A percentile compares a stretch with the other conserved stretches of the same genome.
phyloP scores from a whole-genome alignment of 768 basidiomycete genomes.

The Hericium coralloides region DNA sequence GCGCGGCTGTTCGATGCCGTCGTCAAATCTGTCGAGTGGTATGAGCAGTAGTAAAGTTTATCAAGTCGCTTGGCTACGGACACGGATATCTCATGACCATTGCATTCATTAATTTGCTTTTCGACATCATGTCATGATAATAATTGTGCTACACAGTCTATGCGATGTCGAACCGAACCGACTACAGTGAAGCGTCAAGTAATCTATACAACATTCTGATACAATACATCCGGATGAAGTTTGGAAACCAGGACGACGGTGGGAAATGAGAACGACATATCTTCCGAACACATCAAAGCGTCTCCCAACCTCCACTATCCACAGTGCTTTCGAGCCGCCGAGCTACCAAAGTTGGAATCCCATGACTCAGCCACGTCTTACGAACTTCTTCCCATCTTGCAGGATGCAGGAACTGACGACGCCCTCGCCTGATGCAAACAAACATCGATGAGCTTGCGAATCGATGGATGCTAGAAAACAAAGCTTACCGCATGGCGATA shows the following conservation, averaged over 20 bases:
- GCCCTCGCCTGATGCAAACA: conserved; percentile 54
- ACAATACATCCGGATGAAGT: not conserved
- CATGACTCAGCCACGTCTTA: conserved; percentile 84
- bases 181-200: not conserved
- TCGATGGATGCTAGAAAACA: not conserved
- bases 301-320: conserved; percentile 93
- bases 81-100: no score
- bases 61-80: no score
- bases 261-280: not conserved
- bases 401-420: conserved; percentile 78
- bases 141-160: not conserved
- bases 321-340: conserved; percentile 80
- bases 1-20: conserved; percentile 14
- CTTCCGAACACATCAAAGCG: conserved; percentile 35
- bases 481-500: conserved; percentile 73
- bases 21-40: not conserved
- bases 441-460: not conserved
- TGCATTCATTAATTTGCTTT: not conserved
- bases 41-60: not conserved
- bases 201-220: not conserved
- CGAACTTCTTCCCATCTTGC: conserved; percentile 88
- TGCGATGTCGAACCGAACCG: not conserved
- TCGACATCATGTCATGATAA: not conserved
- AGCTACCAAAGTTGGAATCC: conserved; percentile 84
- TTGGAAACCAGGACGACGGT: not conserved